A percentile compares a stretch with the other conserved stretches of the same genome.
Evolutionary conservation across 139 green algal genomes (phyloP).

Genomic region (Tetratostichococcus sp.): DNA sequence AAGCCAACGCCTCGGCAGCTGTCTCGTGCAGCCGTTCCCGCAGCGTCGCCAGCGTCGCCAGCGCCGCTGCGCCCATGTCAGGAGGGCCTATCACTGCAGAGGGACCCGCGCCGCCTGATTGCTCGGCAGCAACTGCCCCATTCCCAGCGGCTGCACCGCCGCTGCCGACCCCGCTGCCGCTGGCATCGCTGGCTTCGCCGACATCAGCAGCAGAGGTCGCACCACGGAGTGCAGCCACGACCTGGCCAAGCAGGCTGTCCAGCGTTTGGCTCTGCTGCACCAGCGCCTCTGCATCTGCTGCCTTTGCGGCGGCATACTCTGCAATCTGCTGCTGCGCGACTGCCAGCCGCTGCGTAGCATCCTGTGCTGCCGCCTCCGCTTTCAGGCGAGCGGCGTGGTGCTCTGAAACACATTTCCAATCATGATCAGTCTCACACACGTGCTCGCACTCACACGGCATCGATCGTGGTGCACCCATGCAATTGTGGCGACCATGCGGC

Average conservation of each 20-base stretch:
- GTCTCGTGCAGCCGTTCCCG: conserved; percentile 25
- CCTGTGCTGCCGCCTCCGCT: conserved; percentile 65
- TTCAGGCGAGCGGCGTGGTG: conserved; percentile 58
- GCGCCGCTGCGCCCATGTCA: neutral
- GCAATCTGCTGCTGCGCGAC: conserved; percentile 76
- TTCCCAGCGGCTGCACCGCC: conserved; percentile 8
- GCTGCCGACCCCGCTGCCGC: no score
- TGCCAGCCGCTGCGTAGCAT: conserved; percentile 47
- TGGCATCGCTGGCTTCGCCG: no score
- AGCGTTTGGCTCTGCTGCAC: conserved; percentile 35
- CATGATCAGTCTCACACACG: no score
- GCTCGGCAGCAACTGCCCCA: neutral
- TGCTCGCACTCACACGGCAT: no score
- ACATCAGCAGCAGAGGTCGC: neutral
- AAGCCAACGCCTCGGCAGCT: conserved; percentile 42
- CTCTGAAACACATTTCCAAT: conserved; percentile 45
- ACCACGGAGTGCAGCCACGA: neutral
- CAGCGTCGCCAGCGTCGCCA: conserved; percentile 21
- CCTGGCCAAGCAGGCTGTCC: conserved; percentile 10
- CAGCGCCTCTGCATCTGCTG: conserved; percentile 25
- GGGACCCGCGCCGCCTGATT: no score
- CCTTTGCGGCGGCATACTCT: conserved; percentile 71
- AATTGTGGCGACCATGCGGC: no score
- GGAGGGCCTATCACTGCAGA: neutral
- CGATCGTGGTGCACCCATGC: no score